phyloP scores from a whole-genome alignment of 1,284 basidiomycete genomes.

The Caloboletus inedulis region DNA sequence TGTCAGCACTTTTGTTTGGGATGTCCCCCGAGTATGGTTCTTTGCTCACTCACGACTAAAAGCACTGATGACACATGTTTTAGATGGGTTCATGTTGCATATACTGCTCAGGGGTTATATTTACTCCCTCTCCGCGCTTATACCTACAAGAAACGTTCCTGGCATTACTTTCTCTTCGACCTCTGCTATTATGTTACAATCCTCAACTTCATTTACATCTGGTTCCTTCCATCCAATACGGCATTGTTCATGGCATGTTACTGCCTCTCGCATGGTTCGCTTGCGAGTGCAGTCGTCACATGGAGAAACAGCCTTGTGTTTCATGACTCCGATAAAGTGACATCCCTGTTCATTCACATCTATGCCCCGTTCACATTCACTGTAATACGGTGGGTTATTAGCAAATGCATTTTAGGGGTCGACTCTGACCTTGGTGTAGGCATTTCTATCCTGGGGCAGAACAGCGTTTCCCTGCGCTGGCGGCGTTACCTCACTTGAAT shows the following conservation, averaged over 20 bases:
- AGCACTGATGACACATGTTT: conserved; percentile 11
- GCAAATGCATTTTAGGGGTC: neutral
- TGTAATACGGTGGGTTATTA: conserved; percentile 69
- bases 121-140: conserved; percentile 81
- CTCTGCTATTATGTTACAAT: conserved; percentile 89
- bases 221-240: conserved; percentile 73
- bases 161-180: conserved; percentile 95
- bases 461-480: conserved; percentile 78
- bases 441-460: conserved; percentile 81
- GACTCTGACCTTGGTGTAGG: conserved; percentile 37
- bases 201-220: conserved; percentile 86
- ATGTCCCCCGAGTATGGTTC: conserved; percentile 69
- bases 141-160: conserved; percentile 81
- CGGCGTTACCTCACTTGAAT: conserved; percentile 58
- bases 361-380: conserved; percentile 86
- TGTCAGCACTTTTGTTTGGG: conserved; percentile 81
- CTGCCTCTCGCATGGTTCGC: conserved; percentile 81
- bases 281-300: conserved; percentile 91
- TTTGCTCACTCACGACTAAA: neutral
- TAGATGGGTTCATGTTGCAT: conserved; percentile 77
- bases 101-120: conserved; percentile 71
- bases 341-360: conserved; percentile 87
- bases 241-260: conserved; percentile 84
- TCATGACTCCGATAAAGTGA: conserved; percentile 92
- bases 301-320: conserved; percentile 98